Evolutionary conservation across 805 yeast genomes (phyloP).

Genomic region (Candida pseudofarinosa): DNA sequence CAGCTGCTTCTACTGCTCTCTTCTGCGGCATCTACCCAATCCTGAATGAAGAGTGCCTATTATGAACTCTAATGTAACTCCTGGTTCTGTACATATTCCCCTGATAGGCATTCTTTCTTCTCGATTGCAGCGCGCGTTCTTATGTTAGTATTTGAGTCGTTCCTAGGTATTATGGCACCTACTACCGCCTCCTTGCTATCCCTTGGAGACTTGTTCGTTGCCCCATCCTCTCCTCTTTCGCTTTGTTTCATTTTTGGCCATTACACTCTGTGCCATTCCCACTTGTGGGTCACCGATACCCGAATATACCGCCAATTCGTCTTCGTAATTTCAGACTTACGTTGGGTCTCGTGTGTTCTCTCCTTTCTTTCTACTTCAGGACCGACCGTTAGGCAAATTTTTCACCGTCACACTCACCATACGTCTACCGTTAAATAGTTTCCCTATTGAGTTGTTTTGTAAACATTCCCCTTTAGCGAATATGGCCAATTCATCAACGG

Average conservation of each 20-base stretch:
- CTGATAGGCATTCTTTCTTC: no score
- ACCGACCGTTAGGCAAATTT: not conserved
- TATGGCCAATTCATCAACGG: not conserved
- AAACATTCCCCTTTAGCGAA: not conserved
- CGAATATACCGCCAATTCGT: not conserved
- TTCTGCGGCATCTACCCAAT: no score
- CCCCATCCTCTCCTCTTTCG: not conserved
- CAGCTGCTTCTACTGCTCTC: no score
- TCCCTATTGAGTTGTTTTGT: not conserved
- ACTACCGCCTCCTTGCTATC: no score
- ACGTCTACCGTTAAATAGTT: not conserved
- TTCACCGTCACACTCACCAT: not conserved
- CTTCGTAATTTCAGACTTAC: not conserved
- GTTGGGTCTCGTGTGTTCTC: not conserved
- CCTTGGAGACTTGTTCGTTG: no score
- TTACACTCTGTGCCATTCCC: not conserved
- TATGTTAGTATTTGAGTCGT: no score
- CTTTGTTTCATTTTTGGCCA: not conserved
- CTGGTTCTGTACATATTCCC: no score
- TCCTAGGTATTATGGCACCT: no score
- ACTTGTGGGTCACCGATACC: not conserved
- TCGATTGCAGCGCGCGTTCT: no score
- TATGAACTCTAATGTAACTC: no score
- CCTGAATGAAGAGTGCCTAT: no score
- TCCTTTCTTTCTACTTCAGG: not conserved